Evolutionary conservation across 805 yeast genomes (phyloP), one percentile per base, ranked within the genome.

Genomic region (Phaffomyces opuntiae): DNA sequence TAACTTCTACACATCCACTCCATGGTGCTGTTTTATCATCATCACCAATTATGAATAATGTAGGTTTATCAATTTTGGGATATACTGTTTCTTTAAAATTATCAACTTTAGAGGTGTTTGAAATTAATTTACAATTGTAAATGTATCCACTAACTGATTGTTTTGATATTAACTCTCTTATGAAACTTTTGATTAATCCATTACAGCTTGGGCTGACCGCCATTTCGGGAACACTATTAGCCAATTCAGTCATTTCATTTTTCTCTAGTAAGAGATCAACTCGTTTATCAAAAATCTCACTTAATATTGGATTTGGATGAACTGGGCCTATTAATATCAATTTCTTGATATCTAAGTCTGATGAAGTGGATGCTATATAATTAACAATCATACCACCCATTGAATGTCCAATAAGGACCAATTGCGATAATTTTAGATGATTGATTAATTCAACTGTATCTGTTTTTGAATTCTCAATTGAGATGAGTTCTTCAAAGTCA

Each of bases 11-110:
- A 40, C 47, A 40, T 11, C 36, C 39, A 6, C 4, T 27, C 47
- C 47, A 44, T 19, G 48, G 48, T 8, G 48, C 24, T 3, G 48
- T 37, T 31, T 37, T 45, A 17, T 45, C 48, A 17, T 45, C 44
- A 5, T 38, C 42, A 11, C 48, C 48, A 17, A 32, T 27, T 14
- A 45, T 37, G 16, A 40, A 9, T 9, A 39, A 26, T 7, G 38
- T 41, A 8, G 48, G 48, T 14, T 34, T 31, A 2, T 24, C n/a
- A 26, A 45, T 40, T 5, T 21, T n/a, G 9, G 26, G 12, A 27
- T 45, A 45, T 17, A 16, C 12, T 11, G 9, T 17, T 16, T 16
- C 36, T 16, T 16, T 3, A 17, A 16, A 35, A 17, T 17, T 17
- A 5, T 19, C 14, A 7, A 3, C 4, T 11, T 17, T 17, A 9